Percentiles rank a stretch among this genome's conserved stretches.
These are phyloP conservation scores for Verruconis gallopava DNA, from an alignment of 2,329 filamentous ascomycete genomes.

Conservation along the genomic window DNA sequence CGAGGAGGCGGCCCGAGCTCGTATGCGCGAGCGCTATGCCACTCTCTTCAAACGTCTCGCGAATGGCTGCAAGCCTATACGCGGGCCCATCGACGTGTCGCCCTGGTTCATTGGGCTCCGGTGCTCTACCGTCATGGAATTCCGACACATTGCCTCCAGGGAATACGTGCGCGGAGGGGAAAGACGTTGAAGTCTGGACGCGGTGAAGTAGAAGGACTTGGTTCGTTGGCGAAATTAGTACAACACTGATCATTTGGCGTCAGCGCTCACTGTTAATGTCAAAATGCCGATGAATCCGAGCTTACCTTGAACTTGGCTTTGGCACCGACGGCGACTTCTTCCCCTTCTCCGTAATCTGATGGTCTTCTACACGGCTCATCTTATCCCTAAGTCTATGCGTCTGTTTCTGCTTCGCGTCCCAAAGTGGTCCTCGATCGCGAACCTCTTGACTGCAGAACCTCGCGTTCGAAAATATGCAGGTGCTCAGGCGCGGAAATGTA, in stretches of 20 bases:
- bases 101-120: constrained; percentile 35
- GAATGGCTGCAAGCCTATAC: constrained; percentile 72
- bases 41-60: constrained; percentile 92
- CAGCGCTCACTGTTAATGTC: too few relatives aligned
- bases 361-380: background rate
- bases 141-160: constrained; percentile 75
- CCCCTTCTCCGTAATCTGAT: background rate
- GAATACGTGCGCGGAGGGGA: constrained; percentile 88
- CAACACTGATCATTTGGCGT: constrained; percentile 45
- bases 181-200: constrained; percentile 68
- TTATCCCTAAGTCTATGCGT: too few relatives aligned
- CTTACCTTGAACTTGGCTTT: constrained; percentile 9
- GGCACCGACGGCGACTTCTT: constrained; percentile 6
- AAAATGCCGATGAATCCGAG: background rate
- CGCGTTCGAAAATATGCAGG: too few relatives aligned
- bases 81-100: constrained; percentile 58
- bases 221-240: constrained; percentile 76
- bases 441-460: too few relatives aligned
- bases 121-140: constrained; percentile 57
- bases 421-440: too few relatives aligned
- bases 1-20: constrained; percentile 42
- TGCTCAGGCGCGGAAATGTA: too few relatives aligned
- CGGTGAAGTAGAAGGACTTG: constrained; percentile 80
- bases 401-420: background rate
- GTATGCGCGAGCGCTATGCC: constrained; percentile 65